Base-by-base conservation (phyloP, 2,329 filamentous ascomycete species). In the Calonectria crousiana region DNA sequence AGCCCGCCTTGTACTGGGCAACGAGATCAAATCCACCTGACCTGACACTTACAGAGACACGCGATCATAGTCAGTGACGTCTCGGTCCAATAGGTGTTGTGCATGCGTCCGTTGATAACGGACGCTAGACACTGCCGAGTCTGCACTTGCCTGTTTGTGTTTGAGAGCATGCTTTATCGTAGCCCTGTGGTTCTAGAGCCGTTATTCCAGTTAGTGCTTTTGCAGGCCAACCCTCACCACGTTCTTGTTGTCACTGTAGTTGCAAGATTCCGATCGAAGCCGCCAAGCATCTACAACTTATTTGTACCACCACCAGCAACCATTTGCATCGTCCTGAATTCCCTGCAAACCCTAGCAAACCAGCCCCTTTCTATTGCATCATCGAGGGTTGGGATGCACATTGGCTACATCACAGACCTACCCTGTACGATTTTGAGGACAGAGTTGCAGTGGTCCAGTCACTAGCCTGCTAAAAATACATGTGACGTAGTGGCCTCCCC, bases 361-460 rank as follows among this genome's bases (percentile, higher is more conserved):
- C 56, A 26, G 14, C 68, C 68, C 68, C 68, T 70, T 70, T 65
- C 44, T 44, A 32, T 34, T 68, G 70, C 64, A 62, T 64, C 65
- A 51, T 44, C n/a, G 49, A 30, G 56, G 44, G 53, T 30, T 28
- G 49, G 47, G 52, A 49, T 30, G 52, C 28, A 20, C 36, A 26
- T 28, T 41, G 56, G 56, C 38, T 62, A n/a, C 56, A 62, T 41
- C 56, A 30, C 36, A 41, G 20, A 67, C 51, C 51, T 62, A 67
- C 51, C 51, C 66, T 58, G 67, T 44, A 69, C 32, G 20, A 38
- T 56, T 47, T 60, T 51, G 36, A 56, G 38, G 28, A 34, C 28
- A 67, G 58, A 67, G 32, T 47, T 65, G 66, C 53, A 72, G 77
- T 77, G 78, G 80, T 78, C 73, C 79, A 79, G 80, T 79, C 53